Conservation (phyloP, 495 filamentous ascomycete species). For the Pseudevernia furfuracea region DNA sequence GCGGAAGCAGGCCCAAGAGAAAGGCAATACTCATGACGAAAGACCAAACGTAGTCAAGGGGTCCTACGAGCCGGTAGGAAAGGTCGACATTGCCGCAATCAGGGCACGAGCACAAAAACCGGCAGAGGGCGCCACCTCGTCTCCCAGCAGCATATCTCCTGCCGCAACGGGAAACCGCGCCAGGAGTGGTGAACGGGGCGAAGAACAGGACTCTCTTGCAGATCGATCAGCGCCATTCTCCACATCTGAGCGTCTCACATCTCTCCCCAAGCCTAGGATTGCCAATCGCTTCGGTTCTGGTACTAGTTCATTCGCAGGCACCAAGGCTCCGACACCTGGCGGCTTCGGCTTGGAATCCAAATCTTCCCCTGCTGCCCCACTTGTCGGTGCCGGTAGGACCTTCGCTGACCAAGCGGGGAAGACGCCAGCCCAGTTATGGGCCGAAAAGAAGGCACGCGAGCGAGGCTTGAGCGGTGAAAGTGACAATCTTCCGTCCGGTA, state of each 20-base stretch:
- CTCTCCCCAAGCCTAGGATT: slow-evolving; percentile 88
- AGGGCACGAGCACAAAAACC: slow-evolving; percentile 68
- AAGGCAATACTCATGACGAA: slow-evolving; percentile 55
- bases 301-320: slow-evolving; percentile 66
- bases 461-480: slow-evolving; percentile 46
- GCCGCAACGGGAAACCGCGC: slow-evolving; percentile 34
- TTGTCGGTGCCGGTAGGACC: slow-evolving; percentile 77
- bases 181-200: slow-evolving; percentile 32
- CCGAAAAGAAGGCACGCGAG: slow-evolving; percentile 86
- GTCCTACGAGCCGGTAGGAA: slow-evolving; percentile 84
- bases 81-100: slow-evolving; percentile 92
- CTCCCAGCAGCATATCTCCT: slow-evolving; percentile 30
- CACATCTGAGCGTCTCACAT: slow-evolving; percentile 71
- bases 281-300: slow-evolving; percentile 72
- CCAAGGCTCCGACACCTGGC: slow-evolving; percentile 75
- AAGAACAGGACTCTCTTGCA: slow-evolving; percentile 50
- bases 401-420: slow-evolving; percentile 94
- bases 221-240: slow-evolving; percentile 61
- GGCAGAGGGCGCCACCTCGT: slow-evolving; percentile 33
- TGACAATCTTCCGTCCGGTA: slow-evolving; percentile 30
- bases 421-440: slow-evolving; percentile 94
- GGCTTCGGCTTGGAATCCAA: slow-evolving; percentile 51
- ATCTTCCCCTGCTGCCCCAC: slow-evolving; percentile 42
- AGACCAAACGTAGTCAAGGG: slow-evolving; percentile 79
- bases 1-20: slow-evolving; percentile 64